These are phyloP conservation scores for Punctularia strigosozonata DNA, from an alignment of 768 basidiomycete species.

Conservation along the genomic window DNA sequence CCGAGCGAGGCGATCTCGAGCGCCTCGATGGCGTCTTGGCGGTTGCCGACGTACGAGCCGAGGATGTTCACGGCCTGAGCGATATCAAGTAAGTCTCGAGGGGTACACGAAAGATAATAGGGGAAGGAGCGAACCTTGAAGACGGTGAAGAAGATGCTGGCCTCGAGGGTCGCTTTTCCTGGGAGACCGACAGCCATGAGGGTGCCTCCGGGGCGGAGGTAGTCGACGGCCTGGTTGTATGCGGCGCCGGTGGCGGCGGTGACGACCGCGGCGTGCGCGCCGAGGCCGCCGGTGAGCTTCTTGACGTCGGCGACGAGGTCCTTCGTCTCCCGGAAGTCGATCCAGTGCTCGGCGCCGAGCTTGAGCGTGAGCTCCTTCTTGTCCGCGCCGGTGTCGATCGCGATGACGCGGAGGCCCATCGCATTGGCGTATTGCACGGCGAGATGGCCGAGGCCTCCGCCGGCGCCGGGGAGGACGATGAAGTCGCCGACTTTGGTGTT, in stretches of 20 bases:
- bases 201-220: slow-evolving; percentile 60
- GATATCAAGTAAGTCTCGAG: slow-evolving; percentile 24
- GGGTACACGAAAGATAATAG: slow-evolving; percentile 17
- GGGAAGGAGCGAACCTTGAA: slow-evolving; percentile 33
- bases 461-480: slow-evolving; percentile 69
- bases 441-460: slow-evolving; percentile 76
- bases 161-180: slow-evolving; percentile 35
- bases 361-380: slow-evolving; percentile 49
- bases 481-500: slow-evolving; percentile 57
- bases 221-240: slow-evolving; percentile 55
- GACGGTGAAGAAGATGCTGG: slow-evolving; percentile 64
- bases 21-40: slow-evolving; percentile 78
- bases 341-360: slow-evolving; percentile 65
- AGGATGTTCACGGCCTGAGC: slow-evolving; percentile 45
- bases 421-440: slow-evolving; percentile 22
- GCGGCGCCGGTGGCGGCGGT: slow-evolving; percentile 36
- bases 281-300: slow-evolving; percentile 49
- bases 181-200: slow-evolving; percentile 78
- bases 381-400: slow-evolving; percentile 67
- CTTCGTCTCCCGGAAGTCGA: slow-evolving; percentile 64
- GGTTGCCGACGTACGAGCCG: slow-evolving; percentile 42
- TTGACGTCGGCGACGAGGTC: slow-evolving; percentile 58
- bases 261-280: slow-evolving; percentile 62
- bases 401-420: slow-evolving; percentile 72
- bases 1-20: slow-evolving; percentile 64